Evolutionary conservation across 805 yeast species (phyloP), one percentile per base, ranked within the genome.

Genomic region (Wilhelminamyces savonicus): DNA sequence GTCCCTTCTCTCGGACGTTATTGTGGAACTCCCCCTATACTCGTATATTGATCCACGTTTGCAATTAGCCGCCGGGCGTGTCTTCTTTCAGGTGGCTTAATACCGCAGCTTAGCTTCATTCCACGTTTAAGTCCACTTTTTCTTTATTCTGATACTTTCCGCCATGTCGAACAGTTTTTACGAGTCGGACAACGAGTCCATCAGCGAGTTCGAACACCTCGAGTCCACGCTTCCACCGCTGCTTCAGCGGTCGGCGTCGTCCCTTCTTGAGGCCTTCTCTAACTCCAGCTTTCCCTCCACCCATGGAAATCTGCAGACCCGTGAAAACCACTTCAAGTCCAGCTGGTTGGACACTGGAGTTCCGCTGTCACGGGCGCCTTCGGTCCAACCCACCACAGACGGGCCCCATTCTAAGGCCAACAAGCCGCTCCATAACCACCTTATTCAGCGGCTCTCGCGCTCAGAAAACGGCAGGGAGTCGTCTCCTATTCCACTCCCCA

Each of bases 401-500:
- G n/a, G 24, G 12, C 11, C 11, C 24, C 11, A 22, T n/a, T 7
- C 24, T 14, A 7, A 22, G 12, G 11, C 13, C 12, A 22, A n/a
- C 7, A 22, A 22, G 11, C 14, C 24, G 11, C 24, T 22, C 10
- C 53, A 50, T 29, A 28, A 37, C 21, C 45, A 41, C 19, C 40
- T 61, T 25, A 45, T 54, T 26, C 43, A 47, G 10, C 56, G 49
- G 35, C 50, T 64, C 23, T 50, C 61, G 2, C 39, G 34, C 25
- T 40, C 52, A 9, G 66, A 59, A 24, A 36, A 56, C 35, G 64
- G 62, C 11, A 46, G 67, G 13, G 66, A 58, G 11, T 57, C 71
- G 8, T 55, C 66, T 3, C 77, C 77, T 3, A 50, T 71, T 7
- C 77, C 77, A 1, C 48, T 68, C 20, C 76, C 77, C 1, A 60